These are phyloP conservation scores for Talaromyces wortmannii DNA, from an alignment of 495 filamentous ascomycete species.

Conservation along the genomic window DNA sequence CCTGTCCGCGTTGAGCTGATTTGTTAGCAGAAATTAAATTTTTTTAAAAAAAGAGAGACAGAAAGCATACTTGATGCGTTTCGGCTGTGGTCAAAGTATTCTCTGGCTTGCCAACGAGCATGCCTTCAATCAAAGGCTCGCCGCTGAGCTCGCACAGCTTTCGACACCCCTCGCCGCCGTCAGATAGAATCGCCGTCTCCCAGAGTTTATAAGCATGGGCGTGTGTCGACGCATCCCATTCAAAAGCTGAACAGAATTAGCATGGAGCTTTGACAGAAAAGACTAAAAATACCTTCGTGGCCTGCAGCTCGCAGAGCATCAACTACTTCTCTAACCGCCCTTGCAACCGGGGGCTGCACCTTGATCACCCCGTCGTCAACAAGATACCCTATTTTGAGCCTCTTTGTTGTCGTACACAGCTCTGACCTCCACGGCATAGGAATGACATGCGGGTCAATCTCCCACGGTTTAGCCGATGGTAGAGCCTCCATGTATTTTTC, in stretches of 20 bases:
- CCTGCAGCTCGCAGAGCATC: slow-evolving; percentile 34
- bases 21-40: background rate
- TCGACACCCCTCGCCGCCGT: slow-evolving; percentile 48
- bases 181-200: slow-evolving; percentile 49
- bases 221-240: slow-evolving; percentile 32
- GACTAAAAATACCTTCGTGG: slow-evolving; percentile 29
- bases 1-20: slow-evolving; percentile 26
- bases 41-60: background rate
- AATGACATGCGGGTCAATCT: slow-evolving; percentile 18
- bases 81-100: slow-evolving; percentile 18
- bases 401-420: slow-evolving; percentile 16
- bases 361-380: slow-evolving; percentile 46
- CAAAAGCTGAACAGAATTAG: slow-evolving; percentile 24
- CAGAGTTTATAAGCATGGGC: slow-evolving; percentile 23
- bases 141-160: slow-evolving; percentile 42
- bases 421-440: slow-evolving; percentile 38
- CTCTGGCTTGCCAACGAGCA: slow-evolving; percentile 29
- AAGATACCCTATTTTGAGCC: slow-evolving; percentile 43
- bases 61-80: slow-evolving; percentile 19
- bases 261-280: slow-evolving; percentile 19
- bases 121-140: slow-evolving; percentile 50
- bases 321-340: slow-evolving; percentile 34
- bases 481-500: slow-evolving; percentile 25
- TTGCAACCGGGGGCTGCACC: slow-evolving; percentile 47
- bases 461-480: slow-evolving; percentile 17